Percentiles rank a stretch among this genome's conserved stretches.
Evolutionary conservation across 2,329 filamentous ascomycete genomes (phyloP).

Genomic region (Trichophyton verrucosum): DNA sequence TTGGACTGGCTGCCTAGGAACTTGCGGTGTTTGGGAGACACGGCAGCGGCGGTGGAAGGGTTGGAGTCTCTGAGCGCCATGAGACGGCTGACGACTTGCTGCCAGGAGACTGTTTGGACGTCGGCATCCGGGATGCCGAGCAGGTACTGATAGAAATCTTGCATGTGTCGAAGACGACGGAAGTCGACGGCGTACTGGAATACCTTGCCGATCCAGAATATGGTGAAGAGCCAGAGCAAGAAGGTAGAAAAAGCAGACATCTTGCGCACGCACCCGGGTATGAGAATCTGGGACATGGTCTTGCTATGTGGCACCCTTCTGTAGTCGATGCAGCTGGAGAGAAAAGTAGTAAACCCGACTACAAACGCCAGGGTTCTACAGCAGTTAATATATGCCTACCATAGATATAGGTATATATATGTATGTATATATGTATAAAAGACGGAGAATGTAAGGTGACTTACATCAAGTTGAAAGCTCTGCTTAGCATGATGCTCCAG

Average conservation of each 20-base stretch:
- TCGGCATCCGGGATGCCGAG: slow-evolving; percentile 73
- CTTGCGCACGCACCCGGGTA: slow-evolving; percentile 60
- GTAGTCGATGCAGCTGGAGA: slow-evolving; percentile 79
- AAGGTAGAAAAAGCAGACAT: slow-evolving; percentile 69
- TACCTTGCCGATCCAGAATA: slow-evolving; percentile 73
- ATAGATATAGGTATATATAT: too few relatives aligned
- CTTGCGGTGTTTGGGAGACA: slow-evolving; percentile 47
- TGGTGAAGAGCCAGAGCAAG: slow-evolving; percentile 68
- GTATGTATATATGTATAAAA: not conserved
- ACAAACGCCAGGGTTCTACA: slow-evolving; percentile 69
- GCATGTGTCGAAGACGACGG: slow-evolving; percentile 60
- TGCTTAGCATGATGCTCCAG: slow-evolving; percentile 67
- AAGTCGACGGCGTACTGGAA: slow-evolving; percentile 63
- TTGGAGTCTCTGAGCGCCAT: slow-evolving; percentile 78
- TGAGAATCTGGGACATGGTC: slow-evolving; percentile 46
- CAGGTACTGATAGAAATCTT: slow-evolving; percentile 73
- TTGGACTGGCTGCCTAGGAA: slow-evolving; percentile 75
- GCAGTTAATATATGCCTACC: not conserved
- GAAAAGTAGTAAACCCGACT: slow-evolving; percentile 66
- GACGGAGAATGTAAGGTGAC: slow-evolving; percentile 20
- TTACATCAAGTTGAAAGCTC: slow-evolving; percentile 60
- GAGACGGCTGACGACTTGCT: slow-evolving; percentile 72
- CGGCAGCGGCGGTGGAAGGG: slow-evolving; percentile 59
- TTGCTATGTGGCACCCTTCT: slow-evolving; percentile 55
- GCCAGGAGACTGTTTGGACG: slow-evolving; percentile 91